Conservation (phyloP, 2,329 filamentous ascomycete species). For the Fusarium praegraminearum region DNA sequence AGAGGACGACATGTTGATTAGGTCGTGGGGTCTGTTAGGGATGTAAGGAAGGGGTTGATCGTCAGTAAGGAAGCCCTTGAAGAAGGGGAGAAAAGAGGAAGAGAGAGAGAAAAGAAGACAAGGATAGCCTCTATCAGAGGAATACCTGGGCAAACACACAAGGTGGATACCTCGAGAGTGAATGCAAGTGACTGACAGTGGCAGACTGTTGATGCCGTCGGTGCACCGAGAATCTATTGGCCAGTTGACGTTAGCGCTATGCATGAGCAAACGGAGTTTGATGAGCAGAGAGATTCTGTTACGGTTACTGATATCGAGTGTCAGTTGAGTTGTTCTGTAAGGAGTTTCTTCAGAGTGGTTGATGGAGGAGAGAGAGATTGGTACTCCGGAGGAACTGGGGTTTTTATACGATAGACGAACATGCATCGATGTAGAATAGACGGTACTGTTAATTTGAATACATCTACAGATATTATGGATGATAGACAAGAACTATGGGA, state of each 20-base stretch:
- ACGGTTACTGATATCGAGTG: not conserved
- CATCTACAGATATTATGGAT: not conserved
- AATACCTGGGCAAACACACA: not conserved
- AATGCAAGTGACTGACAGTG: not conserved
- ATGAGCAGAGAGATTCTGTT: not conserved
- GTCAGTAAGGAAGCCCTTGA: not conserved
- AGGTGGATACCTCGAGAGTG: not conserved
- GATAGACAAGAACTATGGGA: not conserved
- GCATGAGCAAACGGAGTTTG: not conserved
- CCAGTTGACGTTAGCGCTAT: not conserved
- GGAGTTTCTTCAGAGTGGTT: no score
- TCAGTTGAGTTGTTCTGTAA: not conserved
- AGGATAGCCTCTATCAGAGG: no score
- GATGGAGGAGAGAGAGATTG: not conserved
- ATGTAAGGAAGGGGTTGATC: not conserved
- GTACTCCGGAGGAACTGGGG: not conserved
- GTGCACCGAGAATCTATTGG: not conserved
- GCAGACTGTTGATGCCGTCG: not conserved
- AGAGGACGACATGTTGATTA: no score
- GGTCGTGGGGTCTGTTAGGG: no score
- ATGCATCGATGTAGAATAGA: not conserved
- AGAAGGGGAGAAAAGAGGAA: not conserved
- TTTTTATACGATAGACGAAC: not conserved
- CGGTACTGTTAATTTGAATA: accelerated
- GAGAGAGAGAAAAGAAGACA: not conserved